Base-by-base conservation (phyloP, 305 asterid species). In the Caryopteris hybrid region DNA sequence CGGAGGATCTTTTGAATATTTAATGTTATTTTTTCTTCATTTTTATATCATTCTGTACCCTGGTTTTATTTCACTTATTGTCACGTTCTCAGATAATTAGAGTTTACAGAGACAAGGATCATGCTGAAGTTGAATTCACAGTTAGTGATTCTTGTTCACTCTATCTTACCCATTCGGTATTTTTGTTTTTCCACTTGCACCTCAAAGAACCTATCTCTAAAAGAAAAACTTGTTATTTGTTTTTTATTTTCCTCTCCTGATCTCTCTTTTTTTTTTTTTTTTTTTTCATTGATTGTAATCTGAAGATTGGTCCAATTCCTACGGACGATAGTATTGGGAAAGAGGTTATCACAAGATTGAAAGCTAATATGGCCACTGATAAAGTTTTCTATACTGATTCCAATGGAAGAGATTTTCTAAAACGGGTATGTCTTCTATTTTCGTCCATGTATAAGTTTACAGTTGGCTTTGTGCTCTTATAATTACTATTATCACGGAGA, bases 321-420 rank as follows among this genome's bases (percentile, higher is more conserved):
- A 74, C 66, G 1, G 83, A 81, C 5, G 98, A 92, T 71, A 64
- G 89, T 48, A 51, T 83, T 16, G 98, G 98, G 22, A 92, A 92
- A 77, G 98, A 92, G 84, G 88, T 89, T 53, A 85, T 92, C 62
- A 92, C 96, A 34, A 86, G 83, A 80, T 67, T 92, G 70, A 76
- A 88, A 23, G 72, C 96, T 58, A 79, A 89, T 69, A 87, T 92
- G 94, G 90, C 46, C 61, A 84, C 92, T 1, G 52, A 84, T 69
- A 75, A 83, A 69, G 86, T 80, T 72, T 92, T 89, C 78, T 85
- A 84, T 61, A 89, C 96, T 5, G 96, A 92, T 64, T 92, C 98
- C 70, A 92, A 92, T 45, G 98, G 87, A 61, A 89, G 98, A 73
- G 98, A 92, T 88, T 92, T 92, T 69, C 75, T 92, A 36, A 86